Percentiles rank a stretch among this genome's conserved stretches.
These are phyloP conservation scores for Apiospora aurea DNA, from an alignment of 2,329 filamentous ascomycete genomes.

Conservation along the genomic window DNA sequence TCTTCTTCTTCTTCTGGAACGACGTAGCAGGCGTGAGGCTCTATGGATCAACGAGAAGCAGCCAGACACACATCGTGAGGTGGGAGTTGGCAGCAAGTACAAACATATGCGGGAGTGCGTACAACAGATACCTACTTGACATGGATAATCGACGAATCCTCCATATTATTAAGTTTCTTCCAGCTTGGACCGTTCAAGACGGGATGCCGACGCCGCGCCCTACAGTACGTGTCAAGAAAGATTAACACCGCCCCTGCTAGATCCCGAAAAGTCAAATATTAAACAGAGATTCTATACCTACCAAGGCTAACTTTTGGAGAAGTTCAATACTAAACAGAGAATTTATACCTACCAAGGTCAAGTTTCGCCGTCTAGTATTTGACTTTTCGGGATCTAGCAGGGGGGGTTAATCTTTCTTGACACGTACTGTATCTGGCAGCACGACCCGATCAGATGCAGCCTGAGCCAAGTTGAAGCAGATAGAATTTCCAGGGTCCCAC, in stretches of 20 bases:
- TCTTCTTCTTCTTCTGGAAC: not conserved
- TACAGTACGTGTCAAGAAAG: too few species aligned
- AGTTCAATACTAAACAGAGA: too few species aligned
- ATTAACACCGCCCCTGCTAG: too few species aligned
- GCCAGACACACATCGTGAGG: not conserved
- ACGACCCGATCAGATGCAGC: not conserved
- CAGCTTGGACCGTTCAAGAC: constrained; percentile 11
- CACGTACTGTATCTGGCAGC: not conserved
- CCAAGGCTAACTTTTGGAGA: too few species aligned
- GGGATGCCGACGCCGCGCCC: not conserved
- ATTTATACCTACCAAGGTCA: too few species aligned
- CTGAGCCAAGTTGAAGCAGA: not conserved
- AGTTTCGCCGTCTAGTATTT: too few species aligned
- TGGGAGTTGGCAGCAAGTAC: not conserved
- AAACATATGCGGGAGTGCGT: not conserved
- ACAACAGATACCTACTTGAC: not conserved
- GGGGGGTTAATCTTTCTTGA: too few species aligned
- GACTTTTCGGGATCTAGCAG: too few species aligned
- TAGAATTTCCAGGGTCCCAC: not conserved
- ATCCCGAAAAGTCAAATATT: too few species aligned
- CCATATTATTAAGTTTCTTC: constrained; percentile 6
- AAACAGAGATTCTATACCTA: too few species aligned
- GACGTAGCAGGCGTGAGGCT: not conserved
- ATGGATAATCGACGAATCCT: not conserved
- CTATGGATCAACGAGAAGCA: not conserved